These are phyloP conservation scores for Alternaria gaisen DNA, from an alignment of 2,329 filamentous ascomycete species.

Conservation along the genomic window DNA sequence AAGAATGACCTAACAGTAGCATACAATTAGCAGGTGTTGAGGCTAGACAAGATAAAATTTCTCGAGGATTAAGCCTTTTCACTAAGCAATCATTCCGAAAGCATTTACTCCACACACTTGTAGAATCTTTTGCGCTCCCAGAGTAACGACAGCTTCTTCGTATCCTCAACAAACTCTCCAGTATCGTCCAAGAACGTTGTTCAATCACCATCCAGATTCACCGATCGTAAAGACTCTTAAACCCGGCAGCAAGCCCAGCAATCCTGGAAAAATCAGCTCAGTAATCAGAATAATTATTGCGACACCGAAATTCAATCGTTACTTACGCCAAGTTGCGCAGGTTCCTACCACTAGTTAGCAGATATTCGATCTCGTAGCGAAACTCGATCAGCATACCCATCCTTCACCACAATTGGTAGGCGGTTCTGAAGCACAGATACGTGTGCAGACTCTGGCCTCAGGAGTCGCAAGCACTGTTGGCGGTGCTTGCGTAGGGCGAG, in stretches of 20 bases:
- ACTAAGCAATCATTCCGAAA: too few relatives aligned
- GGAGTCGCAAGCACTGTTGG: background rate
- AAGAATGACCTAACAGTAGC: background rate
- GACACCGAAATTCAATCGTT: too few relatives aligned
- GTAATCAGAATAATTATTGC: too few relatives aligned
- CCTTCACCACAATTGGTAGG: background rate
- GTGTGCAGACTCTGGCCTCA: background rate
- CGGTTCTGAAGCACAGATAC: background rate
- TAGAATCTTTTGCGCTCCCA: too few relatives aligned
- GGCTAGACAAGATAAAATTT: background rate
- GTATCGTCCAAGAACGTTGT: too few relatives aligned
- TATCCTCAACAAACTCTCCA: too few relatives aligned
- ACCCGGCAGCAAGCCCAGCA: constrained; percentile 2
- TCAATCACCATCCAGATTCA: background rate
- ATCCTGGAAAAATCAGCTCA: background rate
- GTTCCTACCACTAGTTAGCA: background rate
- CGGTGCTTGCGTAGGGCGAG: background rate
- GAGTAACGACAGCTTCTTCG: too few relatives aligned
- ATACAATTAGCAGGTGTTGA: background rate
- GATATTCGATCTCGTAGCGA: background rate
- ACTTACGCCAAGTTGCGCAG: constrained; percentile 3
- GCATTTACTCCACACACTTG: too few relatives aligned
- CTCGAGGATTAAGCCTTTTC: background rate
- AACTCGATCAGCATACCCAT: background rate
- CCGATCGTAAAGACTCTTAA: background rate